Conservation (phyloP, 2,329 filamentous ascomycete genomes). For the Trichoderma breve region DNA sequence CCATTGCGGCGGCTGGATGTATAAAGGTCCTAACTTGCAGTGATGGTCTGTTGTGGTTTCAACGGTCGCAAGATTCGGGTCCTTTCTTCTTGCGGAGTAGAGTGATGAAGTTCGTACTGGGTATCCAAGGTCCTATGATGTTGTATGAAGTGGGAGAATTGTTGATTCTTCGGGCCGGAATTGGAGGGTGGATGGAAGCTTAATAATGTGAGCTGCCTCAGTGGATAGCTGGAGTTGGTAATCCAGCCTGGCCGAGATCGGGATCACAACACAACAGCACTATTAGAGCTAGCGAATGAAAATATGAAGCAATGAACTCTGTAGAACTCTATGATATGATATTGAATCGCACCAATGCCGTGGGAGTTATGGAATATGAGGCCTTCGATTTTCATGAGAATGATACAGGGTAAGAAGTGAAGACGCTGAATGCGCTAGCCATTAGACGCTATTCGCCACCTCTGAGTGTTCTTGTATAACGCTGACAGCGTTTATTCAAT, state of each 20-base stretch:
- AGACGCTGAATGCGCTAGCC: neutral
- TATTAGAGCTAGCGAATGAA: too few species aligned
- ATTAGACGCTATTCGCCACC: neutral
- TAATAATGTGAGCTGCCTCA: conserved; percentile 23
- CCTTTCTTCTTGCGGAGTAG: neutral
- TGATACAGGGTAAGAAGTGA: neutral
- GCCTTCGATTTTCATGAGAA: neutral
- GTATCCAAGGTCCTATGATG: neutral
- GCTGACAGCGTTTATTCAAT: neutral
- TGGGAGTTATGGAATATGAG: too few species aligned
- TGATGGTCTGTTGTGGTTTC: neutral
- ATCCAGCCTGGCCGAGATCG: conserved; percentile 10
- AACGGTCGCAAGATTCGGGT: neutral
- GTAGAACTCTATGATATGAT: neutral
- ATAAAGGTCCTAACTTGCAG: neutral
- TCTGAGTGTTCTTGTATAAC: neutral
- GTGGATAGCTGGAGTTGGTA: conserved; percentile 1
- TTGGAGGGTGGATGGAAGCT: conserved; percentile 19
- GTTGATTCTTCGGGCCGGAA: neutral
- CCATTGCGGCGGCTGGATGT: conserved; percentile 52
- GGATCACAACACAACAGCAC: neutral
- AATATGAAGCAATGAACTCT: neutral
- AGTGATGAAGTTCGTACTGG: neutral
- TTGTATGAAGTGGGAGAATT: neutral
- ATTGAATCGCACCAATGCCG: neutral